Base-by-base conservation (phyloP, 2,329 filamentous ascomycete genomes). In the Curvularia verruculosa region DNA sequence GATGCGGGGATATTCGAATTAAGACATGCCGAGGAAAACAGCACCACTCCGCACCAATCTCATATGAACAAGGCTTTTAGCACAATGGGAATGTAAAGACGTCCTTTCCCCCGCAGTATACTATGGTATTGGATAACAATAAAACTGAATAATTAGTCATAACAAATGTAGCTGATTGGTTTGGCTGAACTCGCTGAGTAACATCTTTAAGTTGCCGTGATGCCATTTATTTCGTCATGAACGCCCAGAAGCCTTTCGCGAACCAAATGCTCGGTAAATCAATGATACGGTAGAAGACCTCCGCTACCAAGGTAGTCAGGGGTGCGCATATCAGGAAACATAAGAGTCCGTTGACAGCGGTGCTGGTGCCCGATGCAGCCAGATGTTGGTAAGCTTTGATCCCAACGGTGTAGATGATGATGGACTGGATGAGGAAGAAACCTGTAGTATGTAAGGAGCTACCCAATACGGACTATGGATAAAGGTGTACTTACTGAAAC, bases 331-430 rank as follows among this genome's bases (percentile, higher is more conserved):
- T 63, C 10, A 68, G 34, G 36, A 75, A 64, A 52, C 65, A 68
- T 21, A 65, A 61, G 13, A 73, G 59, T 0, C 63, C 66, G 19
- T 61, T 64, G 7, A 61, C 19, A 13, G 57, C 49, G 18, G 47
- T 53, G 26, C 51, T 56, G 29, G 50, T 54, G 6, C 68, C 64
- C 6, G 56, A 26, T 18, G 41, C 37, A 49, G 66, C 57, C 51
- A 73, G 59, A 45, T 65, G 56, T 43, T 69, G 34, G 85, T 88
- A 79, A 3, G 76, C 56, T 49, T 75, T 77, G 65, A 81, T 78
- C 45, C 78, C 78, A 12, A 72, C 70, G 1, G 74, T 76, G 64
- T 80, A 81, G 36, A 79, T 69, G 26, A 81, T 64, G 47, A 76
- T 74, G 6, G 74, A 67, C 60, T 80, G 78, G 3, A 78, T 60